Evolutionary conservation across 148 eudicot species (phyloP), one percentile per base, ranked within the genome.

Genomic region (Rhododendron kiyosumense): DNA sequence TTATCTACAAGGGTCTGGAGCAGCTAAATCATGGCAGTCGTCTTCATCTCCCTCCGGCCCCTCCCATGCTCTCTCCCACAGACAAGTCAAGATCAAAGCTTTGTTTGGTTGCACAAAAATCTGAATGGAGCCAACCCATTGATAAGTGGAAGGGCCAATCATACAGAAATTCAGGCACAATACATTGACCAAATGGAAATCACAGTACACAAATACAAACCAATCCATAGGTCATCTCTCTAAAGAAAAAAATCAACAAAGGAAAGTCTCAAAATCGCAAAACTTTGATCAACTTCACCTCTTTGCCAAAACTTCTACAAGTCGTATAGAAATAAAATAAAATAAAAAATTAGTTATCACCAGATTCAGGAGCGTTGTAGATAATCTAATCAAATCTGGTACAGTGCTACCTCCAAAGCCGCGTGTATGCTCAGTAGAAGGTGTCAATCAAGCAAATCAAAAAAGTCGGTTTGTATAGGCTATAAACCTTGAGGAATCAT

Each of bases 1-100:
- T 83, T 89, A 84, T 86, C 88, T 17, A 18, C 67, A 84, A 63
- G 73, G 67, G 45, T 41, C 7, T 41, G 45, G 24, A 79, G 59
- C 67, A n/a, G 30, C 17, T 75, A 75, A 57, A 86, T 88, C 78
- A 84, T 84, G 82, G 73, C 49, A 54, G 86, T 83, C 81, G 2
- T 83, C 84, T 83, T 83, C 83, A 74, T 51, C 69, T 71, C 54
- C 78, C 63, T 49, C 86, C 57, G 67, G 65, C 34, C 84, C n/a
- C 51, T n/a, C n/a, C n/a, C 14, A 4, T 8, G 30, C 57, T 36
- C 18, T 51, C 78, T 77, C 30, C 0, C 51, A 43, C 80, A n/a
- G 79, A 61, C 52, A 43, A 74, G 79, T 75, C 79, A 38, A 75
- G 46, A 38, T 38, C 79, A 34, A 75, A 8, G 79, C 26, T 75